Evolutionary conservation across 2,329 filamentous ascomycete species (phyloP), one percentile per base, ranked within the genome.

Genomic region (Penicillium brasilianum): DNA sequence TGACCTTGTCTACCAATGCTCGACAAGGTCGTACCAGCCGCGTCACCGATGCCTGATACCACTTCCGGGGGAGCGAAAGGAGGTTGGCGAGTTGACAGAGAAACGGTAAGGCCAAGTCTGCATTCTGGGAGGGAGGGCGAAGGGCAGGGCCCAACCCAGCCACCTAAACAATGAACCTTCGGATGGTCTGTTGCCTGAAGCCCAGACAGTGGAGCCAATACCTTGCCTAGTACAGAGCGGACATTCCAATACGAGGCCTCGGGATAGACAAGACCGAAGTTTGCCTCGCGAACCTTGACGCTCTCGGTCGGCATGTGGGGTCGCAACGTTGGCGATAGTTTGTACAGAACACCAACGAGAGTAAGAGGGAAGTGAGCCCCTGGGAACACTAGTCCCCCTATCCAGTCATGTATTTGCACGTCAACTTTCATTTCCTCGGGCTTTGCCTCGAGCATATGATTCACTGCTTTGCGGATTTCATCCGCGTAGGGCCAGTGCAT

Each of bases 401-500:
- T 32, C 46, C 46, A 50, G 30, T 50, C 46, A 13, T 50, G 46
- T 4, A 50, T 16, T 30, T 14, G 46, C 30, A 50, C 25, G 9
- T 50, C 46, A 16, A 50, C 25, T 2, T 8, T 32, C 3, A 50
- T 30, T 30, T 50, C 46, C 16, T 32, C 13, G 30, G 30, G 8
- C 10, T 50, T 7, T 28, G 25, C 25, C 30, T 18, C n/a, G 4
- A 22, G 46, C 1, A 50, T 34, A 16, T 37, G 32, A 14, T n/a
- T 39, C 22, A 20, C 50, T 53, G 18, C 16, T 18, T 53, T 22
- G 1, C n/a, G 30, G 36, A 53, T 22, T 20, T 53, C 50, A 13
- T 53, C 34, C 34, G 50, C 50, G 41, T 53, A 39, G 9, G 50
- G 50, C 50, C 50, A 53, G 16, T 25, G 50, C 50, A 53, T 53